These are phyloP conservation scores for Chiua sp. DNA, from an alignment of 1,284 basidiomycete species.

Conservation along the genomic window DNA sequence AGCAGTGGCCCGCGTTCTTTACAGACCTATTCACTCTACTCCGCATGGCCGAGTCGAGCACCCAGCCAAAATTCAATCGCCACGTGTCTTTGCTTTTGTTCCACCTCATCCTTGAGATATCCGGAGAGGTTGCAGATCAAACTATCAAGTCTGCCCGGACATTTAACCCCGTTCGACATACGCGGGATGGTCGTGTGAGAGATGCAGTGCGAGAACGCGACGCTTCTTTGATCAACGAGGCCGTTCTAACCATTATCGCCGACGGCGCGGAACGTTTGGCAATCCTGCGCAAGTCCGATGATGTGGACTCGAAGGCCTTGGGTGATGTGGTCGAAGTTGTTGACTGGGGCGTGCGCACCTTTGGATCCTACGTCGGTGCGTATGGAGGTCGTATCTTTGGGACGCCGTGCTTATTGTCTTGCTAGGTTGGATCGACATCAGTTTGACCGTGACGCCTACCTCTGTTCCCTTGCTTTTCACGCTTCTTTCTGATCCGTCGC, in stretches of 20 bases:
- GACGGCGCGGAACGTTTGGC: slow-evolving; percentile 72
- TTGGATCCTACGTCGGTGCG: slow-evolving; percentile 94
- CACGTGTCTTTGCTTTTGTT: slow-evolving; percentile 88
- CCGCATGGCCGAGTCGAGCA: slow-evolving; percentile 60
- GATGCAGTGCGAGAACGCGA: slow-evolving; percentile 93
- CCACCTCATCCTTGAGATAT: slow-evolving; percentile 89
- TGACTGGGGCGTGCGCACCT: slow-evolving; percentile 89
- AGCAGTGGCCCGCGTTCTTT: slow-evolving; percentile 86
- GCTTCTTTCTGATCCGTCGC: slow-evolving; percentile 80
- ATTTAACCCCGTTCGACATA: slow-evolving; percentile 72
- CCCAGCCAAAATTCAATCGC: slow-evolving; percentile 68
- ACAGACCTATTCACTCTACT: slow-evolving; percentile 79
- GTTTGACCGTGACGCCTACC: slow-evolving; percentile 90
- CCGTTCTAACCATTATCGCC: slow-evolving; percentile 83
- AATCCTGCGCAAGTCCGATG: slow-evolving; percentile 55
- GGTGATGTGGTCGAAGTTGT: slow-evolving; percentile 79
- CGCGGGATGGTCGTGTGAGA: slow-evolving; percentile 82
- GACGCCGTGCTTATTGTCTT: slow-evolving; percentile 14
- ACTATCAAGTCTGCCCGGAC: slow-evolving; percentile 85
- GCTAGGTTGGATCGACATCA: slow-evolving; percentile 97
- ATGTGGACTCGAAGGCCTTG: slow-evolving; percentile 51
- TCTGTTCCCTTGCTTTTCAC: slow-evolving; percentile 89
- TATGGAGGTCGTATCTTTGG: slow-evolving; percentile 24
- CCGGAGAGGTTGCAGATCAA: slow-evolving; percentile 91
- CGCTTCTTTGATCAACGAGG: slow-evolving; percentile 87